Percentiles rank a stretch among this genome's conserved stretches.
Evolutionary conservation across 164 flowering plant genomes (phyloP).

Genomic region (Euptelea pleiosperma): DNA sequence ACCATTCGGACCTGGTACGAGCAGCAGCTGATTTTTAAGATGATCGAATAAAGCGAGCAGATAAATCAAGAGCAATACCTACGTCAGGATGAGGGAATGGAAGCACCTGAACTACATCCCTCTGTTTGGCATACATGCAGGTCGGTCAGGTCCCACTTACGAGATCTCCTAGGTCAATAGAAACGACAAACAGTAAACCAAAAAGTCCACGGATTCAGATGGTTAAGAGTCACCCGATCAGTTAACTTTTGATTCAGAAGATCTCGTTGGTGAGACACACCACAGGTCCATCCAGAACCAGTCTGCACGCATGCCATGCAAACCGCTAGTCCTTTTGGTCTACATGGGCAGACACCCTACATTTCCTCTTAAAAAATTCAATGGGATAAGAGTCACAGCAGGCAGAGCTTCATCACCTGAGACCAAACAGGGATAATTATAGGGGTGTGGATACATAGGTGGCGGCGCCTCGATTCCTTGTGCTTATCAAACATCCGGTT

Average conservation of each 20-base stretch:
- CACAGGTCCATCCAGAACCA: not conserved
- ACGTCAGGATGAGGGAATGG: not conserved
- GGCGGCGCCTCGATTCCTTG: conserved; percentile 95
- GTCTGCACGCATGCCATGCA: not conserved
- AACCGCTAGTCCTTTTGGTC: not conserved
- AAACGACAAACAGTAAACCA: no score
- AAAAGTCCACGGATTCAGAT: no score
- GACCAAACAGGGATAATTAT: conserved; percentile 99
- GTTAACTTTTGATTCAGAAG: not conserved
- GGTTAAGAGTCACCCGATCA: no score
- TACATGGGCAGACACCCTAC: not conserved
- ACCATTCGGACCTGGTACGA: conserved; percentile 88
- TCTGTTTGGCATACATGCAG: no score
- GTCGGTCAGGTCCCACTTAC: no score
- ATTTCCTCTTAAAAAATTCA: not conserved
- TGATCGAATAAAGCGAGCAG: not conserved
- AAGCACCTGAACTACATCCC: not conserved
- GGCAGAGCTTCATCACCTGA: conserved; percentile 51
- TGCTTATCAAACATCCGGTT: conserved; percentile 99
- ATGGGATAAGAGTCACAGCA: not conserved
- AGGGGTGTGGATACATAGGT: conserved; percentile 88
- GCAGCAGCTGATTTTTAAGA: not conserved
- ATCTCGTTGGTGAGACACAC: not conserved
- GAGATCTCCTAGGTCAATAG: no score
- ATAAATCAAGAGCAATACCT: not conserved